Percentiles rank a stretch among this genome's conserved stretches.
Conservation (phyloP, 805 yeast species). For the Wickerhamomyces rabaulensis region DNA sequence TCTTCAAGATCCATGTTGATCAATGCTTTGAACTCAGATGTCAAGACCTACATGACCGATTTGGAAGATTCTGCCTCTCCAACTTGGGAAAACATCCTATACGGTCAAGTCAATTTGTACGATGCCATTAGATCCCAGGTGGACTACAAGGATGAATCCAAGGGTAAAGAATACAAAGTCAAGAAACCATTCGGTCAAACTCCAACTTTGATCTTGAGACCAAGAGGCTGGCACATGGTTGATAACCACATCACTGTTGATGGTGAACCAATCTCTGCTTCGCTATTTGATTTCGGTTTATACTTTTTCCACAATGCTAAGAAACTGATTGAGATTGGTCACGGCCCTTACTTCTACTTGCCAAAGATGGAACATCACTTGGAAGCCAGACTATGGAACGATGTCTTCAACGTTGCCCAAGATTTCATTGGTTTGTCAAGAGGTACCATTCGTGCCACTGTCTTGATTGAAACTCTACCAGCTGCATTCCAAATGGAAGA, state of each 20-base stretch:
- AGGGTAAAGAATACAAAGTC: slow-evolving; percentile 21
- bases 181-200: slow-evolving; percentile 39
- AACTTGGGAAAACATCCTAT: slow-evolving; percentile 74
- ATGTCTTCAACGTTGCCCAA: slow-evolving; percentile 70
- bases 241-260: slow-evolving; percentile 69
- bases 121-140: slow-evolving; percentile 70
- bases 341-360: slow-evolving; percentile 77
- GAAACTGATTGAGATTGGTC: slow-evolving; percentile 55
- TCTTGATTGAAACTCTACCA: slow-evolving; percentile 76
- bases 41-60: slow-evolving; percentile 81
- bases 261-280: slow-evolving; percentile 76
- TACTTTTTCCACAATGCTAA: slow-evolving; percentile 74
- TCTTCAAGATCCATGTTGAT: slow-evolving; percentile 72
- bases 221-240: slow-evolving; percentile 84
- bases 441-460: slow-evolving; percentile 80
- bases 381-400: slow-evolving; percentile 83
- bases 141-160: slow-evolving; percentile 34
- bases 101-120: slow-evolving; percentile 73
- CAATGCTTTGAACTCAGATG: slow-evolving; percentile 74
- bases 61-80: slow-evolving; percentile 85
- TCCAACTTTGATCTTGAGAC: slow-evolving; percentile 78
- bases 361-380: slow-evolving; percentile 86
- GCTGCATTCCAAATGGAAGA: slow-evolving; percentile 87
- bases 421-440: slow-evolving; percentile 63
- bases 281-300: slow-evolving; percentile 74